phyloP scores from a whole-genome alignment of 1,139 yeast genomes.

The Lodderomyces pseudojiufengensis region DNA sequence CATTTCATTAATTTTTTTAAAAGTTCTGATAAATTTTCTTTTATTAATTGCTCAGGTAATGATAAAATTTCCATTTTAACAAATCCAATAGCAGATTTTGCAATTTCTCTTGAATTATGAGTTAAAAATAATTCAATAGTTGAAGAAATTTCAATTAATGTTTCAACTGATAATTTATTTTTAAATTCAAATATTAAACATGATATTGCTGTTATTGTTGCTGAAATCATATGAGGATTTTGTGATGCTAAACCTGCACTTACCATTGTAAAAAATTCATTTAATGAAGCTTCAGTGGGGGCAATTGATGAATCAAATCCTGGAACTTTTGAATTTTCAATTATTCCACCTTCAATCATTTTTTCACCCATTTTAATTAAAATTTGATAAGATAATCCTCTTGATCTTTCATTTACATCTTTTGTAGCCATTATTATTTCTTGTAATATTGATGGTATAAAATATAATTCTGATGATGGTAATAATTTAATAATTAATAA shows the following conservation, averaged over 20 bases:
- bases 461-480: conserved; percentile 61
- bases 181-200: conserved; percentile 86
- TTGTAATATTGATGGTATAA: conserved; percentile 78
- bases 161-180: conserved; percentile 50
- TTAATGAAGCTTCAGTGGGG: conserved; percentile 62
- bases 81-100: conserved; percentile 90
- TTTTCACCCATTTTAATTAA: conserved; percentile 78
- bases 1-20: conserved; percentile 76
- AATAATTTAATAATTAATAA: conserved; percentile 55
- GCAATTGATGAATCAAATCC: conserved; percentile 64
- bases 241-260: conserved; percentile 96
- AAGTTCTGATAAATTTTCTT: conserved; percentile 61
- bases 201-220: conserved; percentile 87
- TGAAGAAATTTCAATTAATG: conserved; percentile 71
- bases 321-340: conserved; percentile 64
- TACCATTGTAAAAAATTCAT: conserved; percentile 87
- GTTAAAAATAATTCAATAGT: conserved; percentile 89
- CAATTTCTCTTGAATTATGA: conserved; percentile 88
- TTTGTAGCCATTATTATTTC: conserved; percentile 92
- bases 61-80: conserved; percentile 86
- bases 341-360: conserved; percentile 69
- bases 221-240: conserved; percentile 93
- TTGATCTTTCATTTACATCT: conserved; percentile 87
- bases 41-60: conserved; percentile 76
- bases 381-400: conserved; percentile 75